A percentile compares a stretch with the other conserved stretches of the same genome.
These are phyloP conservation scores for Poa pratensis DNA, from an alignment of 176 grass and related monocot genomes.

Conservation along the genomic window DNA sequence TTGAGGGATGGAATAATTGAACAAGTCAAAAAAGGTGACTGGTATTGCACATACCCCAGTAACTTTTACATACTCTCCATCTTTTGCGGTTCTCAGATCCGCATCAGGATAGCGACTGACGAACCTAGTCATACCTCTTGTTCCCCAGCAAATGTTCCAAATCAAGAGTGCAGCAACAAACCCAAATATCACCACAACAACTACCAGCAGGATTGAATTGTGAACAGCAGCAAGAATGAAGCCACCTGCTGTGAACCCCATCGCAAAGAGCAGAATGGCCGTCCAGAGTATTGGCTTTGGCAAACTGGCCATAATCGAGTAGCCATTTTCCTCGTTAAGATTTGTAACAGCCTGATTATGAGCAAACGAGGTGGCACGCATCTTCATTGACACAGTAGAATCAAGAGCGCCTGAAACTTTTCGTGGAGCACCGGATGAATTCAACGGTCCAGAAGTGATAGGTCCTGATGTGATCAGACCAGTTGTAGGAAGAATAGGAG, in stretches of 20 bases:
- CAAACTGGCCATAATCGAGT: constrained; percentile 66
- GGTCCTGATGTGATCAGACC: constrained; percentile 93
- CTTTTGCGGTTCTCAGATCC: constrained; percentile 81
- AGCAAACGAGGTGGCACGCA: constrained; percentile 60
- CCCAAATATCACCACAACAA: constrained; percentile 57
- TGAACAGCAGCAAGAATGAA: constrained; percentile 79
- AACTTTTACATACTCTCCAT: constrained; percentile 89
- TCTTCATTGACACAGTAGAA: constrained; percentile 58
- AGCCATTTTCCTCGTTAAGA: constrained; percentile 57
- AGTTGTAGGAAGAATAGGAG: constrained; percentile 76
- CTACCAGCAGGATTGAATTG: constrained; percentile 60
- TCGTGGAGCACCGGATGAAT: constrained; percentile 60
- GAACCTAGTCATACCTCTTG: constrained; percentile 59
- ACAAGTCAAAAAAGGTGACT: constrained; percentile 8
- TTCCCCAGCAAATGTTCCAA: constrained; percentile 77
- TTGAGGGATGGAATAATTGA: constrained; percentile 14
- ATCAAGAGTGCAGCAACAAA: constrained; percentile 60
- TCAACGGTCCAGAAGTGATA: constrained; percentile 67
- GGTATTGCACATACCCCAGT: constrained; percentile 72
- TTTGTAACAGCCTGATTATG: constrained; percentile 80
- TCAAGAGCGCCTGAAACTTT: constrained; percentile 70
- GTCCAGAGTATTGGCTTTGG: constrained; percentile 56
- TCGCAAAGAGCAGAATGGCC: constrained; percentile 66
- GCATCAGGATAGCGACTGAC: constrained; percentile 70
- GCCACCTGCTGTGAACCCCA: constrained; percentile 58